Percentiles rank a stretch among this genome's conserved stretches.
phyloP scores from a whole-genome alignment of 164 flowering plant species.

The Kalanchoe fedtschenkoi region DNA sequence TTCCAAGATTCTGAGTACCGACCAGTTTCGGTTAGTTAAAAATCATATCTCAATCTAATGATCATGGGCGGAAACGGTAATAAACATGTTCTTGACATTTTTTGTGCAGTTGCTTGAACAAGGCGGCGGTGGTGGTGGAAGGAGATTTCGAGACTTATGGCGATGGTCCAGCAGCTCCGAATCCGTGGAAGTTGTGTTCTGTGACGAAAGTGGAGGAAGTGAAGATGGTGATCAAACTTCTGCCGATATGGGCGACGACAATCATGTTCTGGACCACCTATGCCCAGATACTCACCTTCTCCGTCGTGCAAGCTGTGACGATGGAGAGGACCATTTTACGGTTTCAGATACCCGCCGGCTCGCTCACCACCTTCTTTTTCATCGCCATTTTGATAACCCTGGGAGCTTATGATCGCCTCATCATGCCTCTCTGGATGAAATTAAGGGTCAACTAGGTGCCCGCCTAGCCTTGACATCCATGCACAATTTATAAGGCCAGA shows the following conservation, averaged over 20 bases:
- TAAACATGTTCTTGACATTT: too few relatives aligned
- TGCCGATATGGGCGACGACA: constrained; percentile 82
- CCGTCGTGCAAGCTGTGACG: constrained; percentile 75
- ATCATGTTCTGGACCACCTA: constrained; percentile 80
- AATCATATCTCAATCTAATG: background rate
- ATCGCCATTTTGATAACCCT: constrained; percentile 59
- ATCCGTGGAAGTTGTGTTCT: constrained; percentile 70
- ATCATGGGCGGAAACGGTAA: too few relatives aligned
- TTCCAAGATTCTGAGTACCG: constrained; percentile 40
- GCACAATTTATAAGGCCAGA: too few relatives aligned
- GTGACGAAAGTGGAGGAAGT: constrained; percentile 68
- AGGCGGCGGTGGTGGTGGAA: constrained; percentile 50
- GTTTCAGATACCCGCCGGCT: constrained; percentile 85
- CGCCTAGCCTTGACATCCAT: too few relatives aligned
- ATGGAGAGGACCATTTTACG: constrained; percentile 53
- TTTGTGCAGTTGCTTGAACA: constrained; percentile 44
- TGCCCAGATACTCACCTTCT: constrained; percentile 86
- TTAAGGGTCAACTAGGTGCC: constrained; percentile 72
- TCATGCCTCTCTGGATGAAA: constrained; percentile 72
- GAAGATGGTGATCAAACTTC: constrained; percentile 49
- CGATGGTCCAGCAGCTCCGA: constrained; percentile 21
- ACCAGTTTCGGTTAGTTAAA: constrained; percentile 44
- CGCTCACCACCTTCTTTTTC: constrained; percentile 82
- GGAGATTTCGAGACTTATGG: constrained; percentile 30
- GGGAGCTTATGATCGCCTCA: constrained; percentile 55